Evolutionary conservation across 164 flowering plant genomes (phyloP).

Genomic region (Aristolochia contorta): DNA sequence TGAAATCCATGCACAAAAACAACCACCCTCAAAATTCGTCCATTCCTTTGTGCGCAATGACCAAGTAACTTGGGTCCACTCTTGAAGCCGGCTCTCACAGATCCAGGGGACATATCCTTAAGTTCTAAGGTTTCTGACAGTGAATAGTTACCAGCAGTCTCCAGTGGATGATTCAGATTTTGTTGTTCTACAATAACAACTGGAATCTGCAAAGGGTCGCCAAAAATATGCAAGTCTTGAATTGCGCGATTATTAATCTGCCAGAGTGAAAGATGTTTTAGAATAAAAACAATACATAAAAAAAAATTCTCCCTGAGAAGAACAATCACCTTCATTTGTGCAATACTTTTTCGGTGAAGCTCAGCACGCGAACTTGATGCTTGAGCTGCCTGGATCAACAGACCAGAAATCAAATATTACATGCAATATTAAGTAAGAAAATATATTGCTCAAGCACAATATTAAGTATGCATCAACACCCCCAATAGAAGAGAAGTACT

Average conservation of each 20-base stretch:
- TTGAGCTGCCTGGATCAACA: conserved; percentile 63
- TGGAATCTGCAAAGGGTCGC: conserved; percentile 73
- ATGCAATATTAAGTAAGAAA: background rate
- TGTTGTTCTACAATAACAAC: conserved; percentile 69
- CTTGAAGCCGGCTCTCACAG: conserved; percentile 19
- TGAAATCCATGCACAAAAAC: conserved; percentile 98
- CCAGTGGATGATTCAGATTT: conserved; percentile 59
- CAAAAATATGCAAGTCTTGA: conserved; percentile 90
- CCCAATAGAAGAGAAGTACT: background rate
- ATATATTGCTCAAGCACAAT: background rate
- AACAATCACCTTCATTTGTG: conserved; percentile 75
- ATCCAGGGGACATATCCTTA: conserved; percentile 26
- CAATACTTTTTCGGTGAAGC: conserved; percentile 87
- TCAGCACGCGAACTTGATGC: conserved; percentile 77
- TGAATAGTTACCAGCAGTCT: conserved; percentile 49
- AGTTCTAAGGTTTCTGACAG: conserved; percentile 35
- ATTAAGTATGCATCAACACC: background rate
- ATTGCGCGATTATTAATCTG: conserved; percentile 85
- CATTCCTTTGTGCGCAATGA: conserved; percentile 24
- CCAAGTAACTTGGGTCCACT: conserved; percentile 23
- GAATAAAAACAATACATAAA: background rate
- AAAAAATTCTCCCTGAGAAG: background rate
- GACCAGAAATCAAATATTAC: background rate
- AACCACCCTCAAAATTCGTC: conserved; percentile 62
- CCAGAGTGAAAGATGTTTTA: conserved; percentile 10